phyloP scores from a whole-genome alignment of 1,284 basidiomycete species.

The Pholiota adiposa region DNA sequence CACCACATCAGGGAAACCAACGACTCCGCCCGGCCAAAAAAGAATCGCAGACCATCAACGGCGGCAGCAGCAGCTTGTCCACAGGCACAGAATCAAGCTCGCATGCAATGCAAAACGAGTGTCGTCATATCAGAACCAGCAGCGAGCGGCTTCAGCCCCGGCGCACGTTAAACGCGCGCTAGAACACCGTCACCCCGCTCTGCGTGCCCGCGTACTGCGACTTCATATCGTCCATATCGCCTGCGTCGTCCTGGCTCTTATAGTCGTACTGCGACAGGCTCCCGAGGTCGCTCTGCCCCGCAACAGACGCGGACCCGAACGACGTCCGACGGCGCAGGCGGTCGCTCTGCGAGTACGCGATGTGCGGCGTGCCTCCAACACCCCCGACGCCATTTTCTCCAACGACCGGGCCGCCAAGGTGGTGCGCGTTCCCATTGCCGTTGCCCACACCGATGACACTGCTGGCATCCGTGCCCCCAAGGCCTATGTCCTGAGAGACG shows the following conservation, averaged over 20 bases:
- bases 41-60: not conserved
- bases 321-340: slow-evolving; percentile 58
- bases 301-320: slow-evolving; percentile 68
- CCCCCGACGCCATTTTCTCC: not conserved
- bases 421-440: slow-evolving; percentile 26
- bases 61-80: not conserved
- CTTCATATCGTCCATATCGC: slow-evolving; percentile 82
- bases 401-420: slow-evolving; percentile 49
- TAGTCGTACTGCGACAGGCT: slow-evolving; percentile 82
- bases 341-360: slow-evolving; percentile 81
- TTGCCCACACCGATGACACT: slow-evolving; percentile 61
- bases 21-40: not conserved
- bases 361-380: slow-evolving; percentile 53
- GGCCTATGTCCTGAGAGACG: slow-evolving; percentile 85
- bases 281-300: slow-evolving; percentile 78
- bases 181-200: slow-evolving; percentile 83
- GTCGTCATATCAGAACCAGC: no score
- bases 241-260: slow-evolving; percentile 82
- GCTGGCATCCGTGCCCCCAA: slow-evolving; percentile 57
- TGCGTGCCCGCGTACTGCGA: slow-evolving; percentile 83
- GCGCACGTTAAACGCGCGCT: no score
- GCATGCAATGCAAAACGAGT: no score
- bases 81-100: no score
- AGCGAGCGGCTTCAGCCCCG: no score
- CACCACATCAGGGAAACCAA: not conserved